phyloP scores from a whole-genome alignment of 2,329 filamentous ascomycete genomes.

The Clarireedia paspali region DNA sequence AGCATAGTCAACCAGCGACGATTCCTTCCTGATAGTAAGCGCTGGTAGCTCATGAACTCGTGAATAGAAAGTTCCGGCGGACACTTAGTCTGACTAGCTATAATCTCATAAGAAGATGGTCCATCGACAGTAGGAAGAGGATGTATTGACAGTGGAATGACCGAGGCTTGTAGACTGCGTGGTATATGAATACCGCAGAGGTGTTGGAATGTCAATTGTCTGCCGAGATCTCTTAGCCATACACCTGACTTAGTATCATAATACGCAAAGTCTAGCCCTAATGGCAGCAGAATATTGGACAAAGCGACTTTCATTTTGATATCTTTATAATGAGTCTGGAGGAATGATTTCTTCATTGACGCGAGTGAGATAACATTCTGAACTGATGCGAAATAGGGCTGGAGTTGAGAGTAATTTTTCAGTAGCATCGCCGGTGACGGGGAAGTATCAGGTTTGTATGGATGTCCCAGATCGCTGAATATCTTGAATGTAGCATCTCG shows the following conservation, averaged over 20 bases:
- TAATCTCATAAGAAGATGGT: conserved; percentile 34
- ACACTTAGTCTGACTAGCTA: conserved; percentile 39
- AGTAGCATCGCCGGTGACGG: conserved; percentile 10
- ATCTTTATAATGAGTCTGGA: too few species aligned
- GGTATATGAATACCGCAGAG: too few species aligned
- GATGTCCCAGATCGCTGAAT: conserved; percentile 18
- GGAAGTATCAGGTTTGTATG: neutral
- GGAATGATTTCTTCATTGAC: too few species aligned
- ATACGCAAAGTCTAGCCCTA: too few species aligned
- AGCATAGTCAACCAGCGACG: conserved; percentile 42
- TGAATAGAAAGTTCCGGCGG: conserved; percentile 38
- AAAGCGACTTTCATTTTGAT: too few species aligned
- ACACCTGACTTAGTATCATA: too few species aligned
- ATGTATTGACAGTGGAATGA: conserved; percentile 11
- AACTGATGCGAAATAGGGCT: too few species aligned
- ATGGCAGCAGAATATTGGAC: too few species aligned
- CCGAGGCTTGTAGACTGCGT: conserved; percentile 20
- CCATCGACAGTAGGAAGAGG: conserved; percentile 19
- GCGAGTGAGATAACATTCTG: too few species aligned
- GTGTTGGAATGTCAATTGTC: too few species aligned
- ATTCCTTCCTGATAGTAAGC: conserved; percentile 35
- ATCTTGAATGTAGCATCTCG: conserved; percentile 45
- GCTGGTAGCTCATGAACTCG: conserved; percentile 41
- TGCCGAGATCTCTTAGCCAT: too few species aligned
- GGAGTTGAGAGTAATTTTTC: conserved; percentile 21